Evolutionary conservation across 257 asterid genomes (phyloP), one percentile per base, ranked within the genome.

Genomic region (Solanum acaule): DNA sequence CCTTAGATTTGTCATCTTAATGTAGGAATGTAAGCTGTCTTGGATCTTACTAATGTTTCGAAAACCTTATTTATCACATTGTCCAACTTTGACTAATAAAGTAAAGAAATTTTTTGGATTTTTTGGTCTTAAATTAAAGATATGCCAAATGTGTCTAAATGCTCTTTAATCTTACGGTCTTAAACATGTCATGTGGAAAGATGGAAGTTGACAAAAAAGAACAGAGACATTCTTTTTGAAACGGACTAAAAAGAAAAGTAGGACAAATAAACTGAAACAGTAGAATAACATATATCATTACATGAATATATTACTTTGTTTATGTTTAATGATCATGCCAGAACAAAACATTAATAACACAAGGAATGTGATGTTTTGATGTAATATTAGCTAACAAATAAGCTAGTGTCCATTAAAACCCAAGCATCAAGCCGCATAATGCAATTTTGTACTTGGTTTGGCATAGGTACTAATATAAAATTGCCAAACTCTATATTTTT

Each of bases 371-470:
- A 29, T 42, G 37, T 78, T 27, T 79, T 25, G 9, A 27, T 44
- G 6, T 46, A 46, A 46, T 81, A 81, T 29, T 49, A 11, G 20
- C 38, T 61, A 23, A 75, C 61, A 88, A 79, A 59, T 38, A 76
- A 34, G 65, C 71, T 38, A 67, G 29, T 91, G 93, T 90, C 86
- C 89, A 91, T 42, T 38, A 84, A 89, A 90, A 86, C 44, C 77
- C 42, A 81, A 77, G 84, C 92, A 89, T 49, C 84, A 71, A 65
- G 82, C 88, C 88, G 87, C 86, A 73, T 35, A 82, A 46, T 76
- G 83, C 63, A 67, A 31, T 38, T 88, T 81, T 46, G 83, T 89
- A 49, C 84, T 86, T 35, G 44, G 79, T 70, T 29, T 46, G 33
- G 15, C 61, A 20, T 70, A 81, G 68, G 1, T 78, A 49, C 42